A percentile compares a stretch with the other conserved stretches of the same genome.
phyloP scores from a whole-genome alignment of 129 eudicot genomes.

The Lactuca sativa region DNA sequence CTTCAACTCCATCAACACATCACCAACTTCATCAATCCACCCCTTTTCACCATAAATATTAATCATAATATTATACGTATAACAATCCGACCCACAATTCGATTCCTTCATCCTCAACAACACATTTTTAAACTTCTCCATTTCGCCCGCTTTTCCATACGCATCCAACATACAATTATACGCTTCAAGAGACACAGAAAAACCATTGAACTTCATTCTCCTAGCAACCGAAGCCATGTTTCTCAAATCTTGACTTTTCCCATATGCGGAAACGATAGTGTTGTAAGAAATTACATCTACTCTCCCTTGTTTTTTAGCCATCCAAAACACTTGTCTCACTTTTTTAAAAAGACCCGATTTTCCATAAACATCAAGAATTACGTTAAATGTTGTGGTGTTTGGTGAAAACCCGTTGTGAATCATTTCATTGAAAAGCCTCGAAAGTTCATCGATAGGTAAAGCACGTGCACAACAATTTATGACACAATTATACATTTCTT shows the following conservation, averaged over 20 bases:
- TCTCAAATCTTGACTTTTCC: conserved; percentile 51
- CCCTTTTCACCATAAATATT: conserved; percentile 84
- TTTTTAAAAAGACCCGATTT: conserved; percentile 64
- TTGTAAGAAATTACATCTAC: conserved; percentile 80
- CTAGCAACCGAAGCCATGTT: conserved; percentile 67
- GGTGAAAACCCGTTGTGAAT: conserved; percentile 66
- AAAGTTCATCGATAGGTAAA: conserved; percentile 84
- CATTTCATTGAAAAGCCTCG: conserved; percentile 88
- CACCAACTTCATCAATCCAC: conserved; percentile 85
- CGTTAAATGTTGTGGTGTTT: conserved; percentile 64
- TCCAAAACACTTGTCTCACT: conserved; percentile 68
- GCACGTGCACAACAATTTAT: conserved; percentile 96
- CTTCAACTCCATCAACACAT: conserved; percentile 63
- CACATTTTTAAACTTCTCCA: conserved; percentile 79
- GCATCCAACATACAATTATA: conserved; percentile 93
- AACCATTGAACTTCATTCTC: conserved; percentile 77
- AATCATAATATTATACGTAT: conserved; percentile 78
- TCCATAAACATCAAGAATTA: conserved; percentile 80
- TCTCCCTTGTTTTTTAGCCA: conserved; percentile 70
- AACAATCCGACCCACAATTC: conserved; percentile 50
- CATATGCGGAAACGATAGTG: conserved; percentile 84
- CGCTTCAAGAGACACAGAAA: conserved; percentile 88
- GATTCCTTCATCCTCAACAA: conserved; percentile 77
- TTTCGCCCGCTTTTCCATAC: conserved; percentile 84
- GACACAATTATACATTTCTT: conserved; percentile 89